Evolutionary conservation across 768 basidiomycete species (phyloP), one percentile per base, ranked within the genome.

Genomic region (Cubamyces sp.): DNA sequence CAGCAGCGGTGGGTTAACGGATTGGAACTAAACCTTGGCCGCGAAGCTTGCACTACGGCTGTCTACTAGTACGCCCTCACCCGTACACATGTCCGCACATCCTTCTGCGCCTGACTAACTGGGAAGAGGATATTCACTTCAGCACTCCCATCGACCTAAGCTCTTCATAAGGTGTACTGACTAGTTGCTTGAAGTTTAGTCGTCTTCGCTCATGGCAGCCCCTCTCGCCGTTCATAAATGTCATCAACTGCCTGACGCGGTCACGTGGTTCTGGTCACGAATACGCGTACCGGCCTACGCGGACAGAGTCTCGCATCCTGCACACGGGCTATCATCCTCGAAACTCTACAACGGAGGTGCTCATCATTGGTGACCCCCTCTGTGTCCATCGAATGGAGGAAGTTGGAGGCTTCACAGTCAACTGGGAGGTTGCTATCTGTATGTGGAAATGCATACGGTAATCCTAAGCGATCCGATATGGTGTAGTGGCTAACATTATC

Each of bases 401-500:
- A 46, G 45, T 19, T 9, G 16, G 5, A 3, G 45, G 3, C 4
- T 11, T 11, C 2, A 4, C 19, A 5, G 3, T n/a, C 3, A n/a
- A 23, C 3, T 19, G 5, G 9, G 15, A 21, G 45, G 2, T 5
- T 5, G 4, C 3, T 3, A 46, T 11, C 5, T 18, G 19, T 4
- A n/a, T 11, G 5, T 19, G 9, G 7, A 46, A 11, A 19, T 19
- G 19, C 16, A 7, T 47, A 3, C 5, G 19, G 12, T 11, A 19
- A 15, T 26, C 28, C 15, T 28, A 26, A 15, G 16, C 11, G 23
- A 54, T 54, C 53, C 53, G 53, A 54, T 54, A 54, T 54, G 53
- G 53, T 54, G 53, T 54, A 54, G 53, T 54, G 53, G 53, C 53
- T 54, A 54, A 54, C 53, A 54, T 54, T 54, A 54, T 54, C 53